Conservation (phyloP, 2,329 filamentous ascomycete genomes). For the Fusarium sp. region DNA sequence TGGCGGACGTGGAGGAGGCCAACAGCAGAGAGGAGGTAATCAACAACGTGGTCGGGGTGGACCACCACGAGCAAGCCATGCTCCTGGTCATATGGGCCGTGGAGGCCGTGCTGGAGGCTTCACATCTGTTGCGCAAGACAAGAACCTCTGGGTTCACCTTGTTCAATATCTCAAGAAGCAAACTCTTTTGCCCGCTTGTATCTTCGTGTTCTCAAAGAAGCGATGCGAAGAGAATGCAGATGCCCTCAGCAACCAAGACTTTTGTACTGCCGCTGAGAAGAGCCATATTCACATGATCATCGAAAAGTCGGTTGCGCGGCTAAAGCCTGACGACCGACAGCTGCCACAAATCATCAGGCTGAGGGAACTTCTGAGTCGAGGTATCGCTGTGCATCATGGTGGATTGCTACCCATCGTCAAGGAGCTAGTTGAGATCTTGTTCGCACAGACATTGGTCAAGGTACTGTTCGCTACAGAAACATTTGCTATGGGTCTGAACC, state of each 20-base stretch:
- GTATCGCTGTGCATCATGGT: conserved; percentile 96
- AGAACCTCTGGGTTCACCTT: conserved; percentile 95
- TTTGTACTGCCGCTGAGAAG: conserved; percentile 92
- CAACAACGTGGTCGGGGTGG: conserved; percentile 65
- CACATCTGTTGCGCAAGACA: conserved; percentile 91
- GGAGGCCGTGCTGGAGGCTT: conserved; percentile 87
- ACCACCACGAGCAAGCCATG: conserved; percentile 69
- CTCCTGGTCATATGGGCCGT: conserved; percentile 87
- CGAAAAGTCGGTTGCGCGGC: conserved; percentile 89
- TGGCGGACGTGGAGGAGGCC: conserved; percentile 63
- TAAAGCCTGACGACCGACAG: conserved; percentile 89
- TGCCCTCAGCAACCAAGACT: conserved; percentile 93
- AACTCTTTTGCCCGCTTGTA: conserved; percentile 88
- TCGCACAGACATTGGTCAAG: conserved; percentile 94
- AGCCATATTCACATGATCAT: conserved; percentile 98
- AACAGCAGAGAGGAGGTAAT: conserved; percentile 58
- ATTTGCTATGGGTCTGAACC: conserved; percentile 97
- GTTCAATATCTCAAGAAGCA: conserved; percentile 92
- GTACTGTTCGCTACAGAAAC: conserved; percentile 98
- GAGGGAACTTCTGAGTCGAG: conserved; percentile 84
- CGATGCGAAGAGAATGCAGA: conserved; percentile 97
- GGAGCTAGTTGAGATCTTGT: conserved; percentile 96
- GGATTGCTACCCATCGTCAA: conserved; percentile 96
- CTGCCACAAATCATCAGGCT: conserved; percentile 94
- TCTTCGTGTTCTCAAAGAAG: conserved; percentile 99